A percentile compares a stretch with the other conserved stretches of the same genome.
These are phyloP conservation scores for Extremus antarcticus DNA, from an alignment of 495 filamentous ascomycete genomes.

Conservation along the genomic window DNA sequence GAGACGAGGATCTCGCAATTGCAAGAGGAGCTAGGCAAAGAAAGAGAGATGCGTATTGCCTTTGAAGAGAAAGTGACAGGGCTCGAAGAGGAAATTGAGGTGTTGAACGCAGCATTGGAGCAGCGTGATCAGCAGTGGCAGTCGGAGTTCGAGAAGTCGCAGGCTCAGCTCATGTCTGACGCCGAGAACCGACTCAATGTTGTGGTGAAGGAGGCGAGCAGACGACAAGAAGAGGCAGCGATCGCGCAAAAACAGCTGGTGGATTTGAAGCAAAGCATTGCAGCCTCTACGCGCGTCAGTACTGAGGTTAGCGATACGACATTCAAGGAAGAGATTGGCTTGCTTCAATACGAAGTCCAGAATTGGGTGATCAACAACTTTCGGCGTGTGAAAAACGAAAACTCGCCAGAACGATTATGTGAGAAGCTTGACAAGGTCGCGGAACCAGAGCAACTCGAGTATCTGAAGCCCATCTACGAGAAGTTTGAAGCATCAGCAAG, in stretches of 20 bases:
- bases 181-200: slow-evolving; percentile 10
- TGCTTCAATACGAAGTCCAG: slow-evolving; percentile 25
- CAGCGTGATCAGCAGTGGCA: slow-evolving; percentile 1
- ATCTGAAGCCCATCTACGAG: slow-evolving; percentile 15
- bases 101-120: slow-evolving; percentile 3
- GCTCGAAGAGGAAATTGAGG: slow-evolving; percentile 3
- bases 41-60: slow-evolving; percentile 6
- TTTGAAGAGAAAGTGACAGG: slow-evolving; percentile 6
- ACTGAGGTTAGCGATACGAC: slow-evolving; percentile 25
- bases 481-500: slow-evolving; percentile 14
- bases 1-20: slow-evolving; percentile 2
- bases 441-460: not conserved
- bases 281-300: slow-evolving; percentile 24
- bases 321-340: slow-evolving; percentile 21
- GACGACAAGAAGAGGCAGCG: slow-evolving; percentile 13
- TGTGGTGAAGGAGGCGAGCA: slow-evolving; percentile 17
- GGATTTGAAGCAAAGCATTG: slow-evolving; percentile 28
- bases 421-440: not conserved
- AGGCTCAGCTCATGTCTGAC: not conserved
- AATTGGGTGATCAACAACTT: slow-evolving; percentile 32
- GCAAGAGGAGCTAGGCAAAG: slow-evolving; percentile 7
- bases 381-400: slow-evolving; percentile 18
- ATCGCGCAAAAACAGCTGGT: slow-evolving; percentile 21
- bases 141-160: not conserved
- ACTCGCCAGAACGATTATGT: slow-evolving; percentile 1